Evolutionary conservation across 2,329 filamentous ascomycete species (phyloP), one percentile per base, ranked within the genome.

Genomic region (Neurospora crassa): DNA sequence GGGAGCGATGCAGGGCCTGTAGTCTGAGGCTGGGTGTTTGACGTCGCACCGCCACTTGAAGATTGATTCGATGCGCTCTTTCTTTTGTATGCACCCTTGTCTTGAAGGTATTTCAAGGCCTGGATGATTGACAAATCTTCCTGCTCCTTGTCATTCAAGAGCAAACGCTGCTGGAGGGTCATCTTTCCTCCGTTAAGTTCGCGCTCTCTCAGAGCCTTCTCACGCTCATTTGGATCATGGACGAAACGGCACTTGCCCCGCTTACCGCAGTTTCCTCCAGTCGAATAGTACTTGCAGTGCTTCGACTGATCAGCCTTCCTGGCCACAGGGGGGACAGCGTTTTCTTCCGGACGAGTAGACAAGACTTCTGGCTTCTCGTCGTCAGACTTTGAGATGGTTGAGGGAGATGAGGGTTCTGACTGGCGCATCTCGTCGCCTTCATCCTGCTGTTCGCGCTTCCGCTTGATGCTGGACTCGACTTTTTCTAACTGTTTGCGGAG

Each of bases 181-280:
- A 90, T 85, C 69, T 87, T 86, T 67, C 89, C 89, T 72, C 89
- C 88, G 75, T 91, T 91, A 76, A 85, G 84, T 76, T 89, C 88
- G 72, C 88, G 86, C 78, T 90, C 89, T 76, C 85, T 86, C 68
- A 91, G 83, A 71, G 89, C 89, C 74, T 87, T 87, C 76, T 89
- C 87, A 75, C 89, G 85, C 71, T 89, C 86, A 73, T 86, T 85
- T 20, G 86, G 84, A 78, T 91, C 89, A 79, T 91, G 89, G 74
- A 90, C 88, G 81, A 91, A 91, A 81, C 89, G 89, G 83, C 89
- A 91, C 88, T 91, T 91, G 88, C 88, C 88, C 86, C 90, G 90
- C 85, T 91, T 91, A 69, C 89, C 89, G 80, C 89, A 91, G 71
- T 84, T 89, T 73, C 89, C 89, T 75, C 89, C 89, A 69, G 89